Base-by-base conservation (phyloP, 345 rosid species). In the Geranium brycei region DNA sequence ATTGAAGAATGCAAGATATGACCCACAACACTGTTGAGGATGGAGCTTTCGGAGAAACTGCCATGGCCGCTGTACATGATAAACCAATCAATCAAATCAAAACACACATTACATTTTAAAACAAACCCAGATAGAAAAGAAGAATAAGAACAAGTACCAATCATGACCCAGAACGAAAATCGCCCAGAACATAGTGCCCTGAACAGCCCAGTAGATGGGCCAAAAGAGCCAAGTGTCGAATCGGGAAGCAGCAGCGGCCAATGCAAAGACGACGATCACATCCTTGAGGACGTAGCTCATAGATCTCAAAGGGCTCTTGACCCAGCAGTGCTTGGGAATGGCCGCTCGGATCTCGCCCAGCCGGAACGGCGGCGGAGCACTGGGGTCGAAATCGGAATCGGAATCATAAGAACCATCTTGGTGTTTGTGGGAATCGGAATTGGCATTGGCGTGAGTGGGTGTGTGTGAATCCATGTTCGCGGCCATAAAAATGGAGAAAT, bases 171-270 rank as follows among this genome's bases (percentile, higher is more conserved):
- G 96, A 75, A 91, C 98, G 73, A 91, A 91, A 65, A 91, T 82
- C 67, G 91, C 98, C 98, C 98, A 91, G 60, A 88, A 91, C 96
- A 91, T 91, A 41, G 98, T 91, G 55, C 96, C 98, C 68, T 91
- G 98, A 68, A 83, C 88, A 15, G 75, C 31, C 98, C 98, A 91
- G 64, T 89, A 91, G 53, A 91, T 85, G 31, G 96, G 98, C 98
- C 98, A 91, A 74, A 81, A 84, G 35, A 75, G 55, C 96, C 91
- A 89, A 51, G 69, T 78, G 70, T 89, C 84, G 62, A 84, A 71
- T 58, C 74, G 78, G 70, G 86, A 79, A 69, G 93, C 95, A n/a
- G 74, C 91, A 41, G 87, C 87, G 23, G 97, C 95, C 69, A 91
- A 72, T 8, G 87, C 87, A 5, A 85, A 73, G 51, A 88, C 95